Conservation (phyloP, 345 rosid genomes). For the Excoecaria agallocha region DNA sequence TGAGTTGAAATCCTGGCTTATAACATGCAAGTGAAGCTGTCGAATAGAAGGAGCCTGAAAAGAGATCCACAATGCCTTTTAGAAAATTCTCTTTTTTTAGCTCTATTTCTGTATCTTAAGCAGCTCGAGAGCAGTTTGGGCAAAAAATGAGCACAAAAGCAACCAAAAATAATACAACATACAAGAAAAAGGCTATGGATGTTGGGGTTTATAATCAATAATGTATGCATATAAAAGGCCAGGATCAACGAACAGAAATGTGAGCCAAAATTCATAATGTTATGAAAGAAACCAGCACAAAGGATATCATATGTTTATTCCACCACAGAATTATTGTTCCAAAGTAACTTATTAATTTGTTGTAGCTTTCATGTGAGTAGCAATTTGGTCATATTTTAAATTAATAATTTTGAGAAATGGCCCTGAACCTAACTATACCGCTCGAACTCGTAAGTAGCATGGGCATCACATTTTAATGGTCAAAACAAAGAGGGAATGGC, state of each 20-base stretch:
- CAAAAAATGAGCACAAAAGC: background rate
- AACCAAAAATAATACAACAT: too few relatives aligned
- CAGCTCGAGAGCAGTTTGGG: background rate
- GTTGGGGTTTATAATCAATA: background rate
- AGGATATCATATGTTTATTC: background rate
- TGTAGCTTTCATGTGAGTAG: background rate
- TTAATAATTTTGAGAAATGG: background rate
- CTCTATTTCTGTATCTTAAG: background rate
- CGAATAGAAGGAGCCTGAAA: conserved; percentile 69
- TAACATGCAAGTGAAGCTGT: conserved; percentile 86
- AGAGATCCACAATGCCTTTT: conserved; percentile 2
- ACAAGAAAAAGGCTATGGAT: background rate
- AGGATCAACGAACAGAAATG: background rate
- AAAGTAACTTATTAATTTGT: background rate
- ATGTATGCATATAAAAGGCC: background rate
- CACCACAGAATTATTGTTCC: background rate
- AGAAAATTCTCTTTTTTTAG: background rate
- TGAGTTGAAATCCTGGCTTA: conserved; percentile 91
- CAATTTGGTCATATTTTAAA: background rate
- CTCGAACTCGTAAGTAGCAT: too few relatives aligned
- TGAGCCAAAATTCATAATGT: background rate
- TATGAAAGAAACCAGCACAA: background rate
- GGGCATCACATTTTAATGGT: too few relatives aligned
- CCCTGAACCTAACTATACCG: too few relatives aligned
- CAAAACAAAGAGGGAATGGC: too few relatives aligned